Conservation (phyloP, 1,284 basidiomycete species). For the Inonotus hispidus region DNA sequence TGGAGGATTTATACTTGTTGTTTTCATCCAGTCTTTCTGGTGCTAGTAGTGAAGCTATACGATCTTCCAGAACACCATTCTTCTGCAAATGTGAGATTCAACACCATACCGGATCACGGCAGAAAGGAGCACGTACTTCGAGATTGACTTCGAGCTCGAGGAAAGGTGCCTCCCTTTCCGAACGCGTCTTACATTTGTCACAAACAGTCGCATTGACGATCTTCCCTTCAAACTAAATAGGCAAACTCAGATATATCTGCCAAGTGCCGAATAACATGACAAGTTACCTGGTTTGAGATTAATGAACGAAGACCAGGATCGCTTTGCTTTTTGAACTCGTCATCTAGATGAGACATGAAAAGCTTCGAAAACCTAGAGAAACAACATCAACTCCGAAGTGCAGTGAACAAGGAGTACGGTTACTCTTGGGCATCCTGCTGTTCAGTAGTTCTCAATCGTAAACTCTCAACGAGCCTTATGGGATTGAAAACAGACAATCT, state of each 20-base stretch:
- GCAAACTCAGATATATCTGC: not conserved
- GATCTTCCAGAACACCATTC: slow-evolving; percentile 66
- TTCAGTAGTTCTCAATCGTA: slow-evolving; percentile 72
- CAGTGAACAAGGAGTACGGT: slow-evolving; percentile 24
- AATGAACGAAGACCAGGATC: slow-evolving; percentile 57
- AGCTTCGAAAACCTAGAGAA: slow-evolving; percentile 80
- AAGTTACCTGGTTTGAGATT: slow-evolving; percentile 61
- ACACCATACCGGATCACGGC: not conserved
- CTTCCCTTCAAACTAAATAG: slow-evolving; percentile 74
- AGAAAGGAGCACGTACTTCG: slow-evolving; percentile 40
- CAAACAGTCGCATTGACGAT: slow-evolving; percentile 78
- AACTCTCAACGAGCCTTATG: slow-evolving; percentile 71
- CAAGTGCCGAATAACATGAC: not conserved
- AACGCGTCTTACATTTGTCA: slow-evolving; percentile 57
- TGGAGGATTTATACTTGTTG: slow-evolving; percentile 52
- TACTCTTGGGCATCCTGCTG: slow-evolving; percentile 96
- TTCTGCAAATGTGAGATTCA: slow-evolving; percentile 39
- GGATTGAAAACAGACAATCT: slow-evolving; percentile 74
- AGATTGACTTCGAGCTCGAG: slow-evolving; percentile 84
- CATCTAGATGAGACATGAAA: slow-evolving; percentile 82
- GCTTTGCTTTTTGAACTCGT: slow-evolving; percentile 76
- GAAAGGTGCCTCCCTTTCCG: slow-evolving; percentile 65
- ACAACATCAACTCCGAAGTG: not conserved
- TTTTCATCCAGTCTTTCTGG: slow-evolving; percentile 73
- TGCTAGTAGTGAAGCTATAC: slow-evolving; percentile 54